Conservation (phyloP, 148 eudicot species). For the Fagopyrum esculentum region DNA sequence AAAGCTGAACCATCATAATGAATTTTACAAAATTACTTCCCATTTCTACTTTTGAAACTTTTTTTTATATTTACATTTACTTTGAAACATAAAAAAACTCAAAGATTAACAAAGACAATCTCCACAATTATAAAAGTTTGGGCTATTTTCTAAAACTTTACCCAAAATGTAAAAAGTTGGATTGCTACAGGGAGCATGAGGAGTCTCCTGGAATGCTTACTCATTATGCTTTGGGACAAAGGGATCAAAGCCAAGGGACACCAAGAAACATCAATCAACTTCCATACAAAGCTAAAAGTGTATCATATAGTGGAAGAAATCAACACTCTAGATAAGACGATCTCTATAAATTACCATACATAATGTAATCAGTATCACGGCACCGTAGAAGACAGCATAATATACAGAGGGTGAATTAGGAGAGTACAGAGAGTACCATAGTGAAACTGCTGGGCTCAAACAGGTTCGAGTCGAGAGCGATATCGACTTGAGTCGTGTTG, state of each 20-base stretch:
- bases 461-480: no score
- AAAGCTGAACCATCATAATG: no score
- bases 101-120: no score
- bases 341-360: conserved; percentile 6
- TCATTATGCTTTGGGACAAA: neutral
- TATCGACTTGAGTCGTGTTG: neutral
- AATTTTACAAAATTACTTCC: no score
- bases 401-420: conserved; percentile 2
- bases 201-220: neutral
- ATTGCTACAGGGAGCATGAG: neutral
- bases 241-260: neutral
- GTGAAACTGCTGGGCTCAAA: neutral
- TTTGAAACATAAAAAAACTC: no score
- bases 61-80: no score
- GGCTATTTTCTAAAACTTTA: no score
- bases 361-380: neutral
- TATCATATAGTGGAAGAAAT: neutral
- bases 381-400: neutral
- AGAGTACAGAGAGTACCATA: neutral
- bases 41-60: no score
- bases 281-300: neutral
- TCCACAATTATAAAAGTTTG: no score
- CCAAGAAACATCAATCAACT: neutral
- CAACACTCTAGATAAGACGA: conserved; percentile 5
- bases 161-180: no score